Evolutionary conservation across 2,329 filamentous ascomycete genomes (phyloP), one percentile per base, ranked within the genome.

Genomic region (Furcasterigmium furcatum): DNA sequence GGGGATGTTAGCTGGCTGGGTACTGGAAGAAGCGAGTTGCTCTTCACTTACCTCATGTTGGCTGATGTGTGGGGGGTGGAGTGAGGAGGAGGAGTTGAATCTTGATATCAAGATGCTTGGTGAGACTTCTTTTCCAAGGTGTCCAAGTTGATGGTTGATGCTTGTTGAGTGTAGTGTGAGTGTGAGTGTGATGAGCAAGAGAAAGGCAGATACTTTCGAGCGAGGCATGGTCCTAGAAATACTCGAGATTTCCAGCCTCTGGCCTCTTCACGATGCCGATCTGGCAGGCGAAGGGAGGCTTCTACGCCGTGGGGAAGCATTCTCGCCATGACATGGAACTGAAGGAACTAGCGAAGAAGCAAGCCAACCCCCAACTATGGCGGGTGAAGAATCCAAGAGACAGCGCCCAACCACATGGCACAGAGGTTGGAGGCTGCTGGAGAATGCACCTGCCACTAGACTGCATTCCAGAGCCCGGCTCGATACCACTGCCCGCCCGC

Each of bases 21-120:
- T 7, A 7, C 24, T 27, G 24, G 24, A 12, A n/a, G n/a, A n/a
- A 35, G 19, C 29, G n/a, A n/a, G 30, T 25, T 9, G 29, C 24
- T 27, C 16, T 41, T 38, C 25, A 30, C 47, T 8, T 30, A 53
- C 51, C 51, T 53, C 52, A 54, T 54, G 34, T 47, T 52, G 44
- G 24, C 47, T 41, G 34, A 22, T 30, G n/a, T 32, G 16, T 16
- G 12, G 9, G 9, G 30, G n/a, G 16, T 38, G n/a, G 14, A 35
- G 20, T 19, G 20, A 18, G 3, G 32, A 20, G 10, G 22, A 4
- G 18, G 27, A 21, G 20, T 14, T 20, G 22, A 21, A 10, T 19
- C 9, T 21, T n/a, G 27, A 10, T 21, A 14, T 24, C 16, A 13
- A 19, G n/a, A 21, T 35, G 32, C 24, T 27, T 7, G 7, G 7